These are phyloP conservation scores for Rhizomucor miehei DNA, from an alignment of 371 early-diverging fungal species.

Conservation along the genomic window DNA sequence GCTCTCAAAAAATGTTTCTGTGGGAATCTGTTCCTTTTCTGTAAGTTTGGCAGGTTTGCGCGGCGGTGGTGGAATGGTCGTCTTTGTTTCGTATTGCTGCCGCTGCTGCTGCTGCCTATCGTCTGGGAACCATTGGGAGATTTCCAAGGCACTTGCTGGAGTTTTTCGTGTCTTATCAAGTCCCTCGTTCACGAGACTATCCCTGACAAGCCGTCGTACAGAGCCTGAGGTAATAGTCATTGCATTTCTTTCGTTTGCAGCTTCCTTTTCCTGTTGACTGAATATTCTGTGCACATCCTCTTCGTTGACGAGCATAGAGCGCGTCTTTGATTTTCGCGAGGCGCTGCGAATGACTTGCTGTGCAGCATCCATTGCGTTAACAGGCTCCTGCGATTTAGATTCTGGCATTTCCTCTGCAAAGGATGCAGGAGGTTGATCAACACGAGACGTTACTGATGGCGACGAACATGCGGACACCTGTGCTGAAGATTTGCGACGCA, in stretches of 20 bases:
- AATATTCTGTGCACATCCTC: constrained; percentile 25
- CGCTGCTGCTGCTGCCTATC: not conserved
- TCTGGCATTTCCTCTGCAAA: not conserved
- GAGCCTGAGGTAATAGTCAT: constrained; percentile 33
- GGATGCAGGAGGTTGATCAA: not conserved
- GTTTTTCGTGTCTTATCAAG: constrained; percentile 1
- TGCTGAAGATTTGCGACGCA: not conserved
- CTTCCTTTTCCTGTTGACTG: constrained; percentile 1
- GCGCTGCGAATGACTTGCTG: constrained; percentile 25
- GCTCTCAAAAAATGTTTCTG: not conserved
- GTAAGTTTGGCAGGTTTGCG: not conserved
- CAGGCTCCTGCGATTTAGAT: not conserved
- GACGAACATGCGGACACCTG: not conserved
- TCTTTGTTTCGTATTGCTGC: not conserved
- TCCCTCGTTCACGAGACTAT: constrained; percentile 26
- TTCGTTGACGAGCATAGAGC: constrained; percentile 25
- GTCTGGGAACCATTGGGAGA: constrained; percentile 19
- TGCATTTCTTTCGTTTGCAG: constrained; percentile 3
- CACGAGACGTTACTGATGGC: not conserved
- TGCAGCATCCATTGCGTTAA: constrained; percentile 16
- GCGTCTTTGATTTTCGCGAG: constrained; percentile 24
- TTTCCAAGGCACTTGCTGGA: constrained; percentile 10
- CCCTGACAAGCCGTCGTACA: constrained; percentile 31
- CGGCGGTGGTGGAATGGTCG: constrained; percentile 7
- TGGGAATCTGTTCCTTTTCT: constrained; percentile 8